These are phyloP conservation scores for Macrophomina pseudophaseolina DNA, from an alignment of 2,329 filamentous ascomycete genomes.

Conservation along the genomic window DNA sequence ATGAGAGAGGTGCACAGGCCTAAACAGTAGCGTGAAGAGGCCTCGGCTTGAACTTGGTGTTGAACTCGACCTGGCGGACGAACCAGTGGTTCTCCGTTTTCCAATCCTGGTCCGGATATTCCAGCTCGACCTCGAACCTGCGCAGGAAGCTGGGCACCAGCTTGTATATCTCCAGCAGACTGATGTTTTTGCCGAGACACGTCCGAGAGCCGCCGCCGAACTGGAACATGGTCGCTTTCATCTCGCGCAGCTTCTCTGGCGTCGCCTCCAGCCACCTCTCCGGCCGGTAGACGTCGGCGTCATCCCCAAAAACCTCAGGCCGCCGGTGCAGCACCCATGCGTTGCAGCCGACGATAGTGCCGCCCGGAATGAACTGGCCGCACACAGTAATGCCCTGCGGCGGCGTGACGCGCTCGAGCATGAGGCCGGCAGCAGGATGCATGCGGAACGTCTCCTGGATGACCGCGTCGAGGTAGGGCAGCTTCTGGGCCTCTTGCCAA, in stretches of 20 bases:
- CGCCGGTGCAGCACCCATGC: conserved; percentile 76
- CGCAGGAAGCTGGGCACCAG: conserved; percentile 63
- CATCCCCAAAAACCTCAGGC: conserved; percentile 69
- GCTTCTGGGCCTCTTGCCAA: conserved; percentile 70
- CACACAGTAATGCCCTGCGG: conserved; percentile 66
- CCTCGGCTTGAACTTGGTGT: conserved; percentile 47
- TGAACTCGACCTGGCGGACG: conserved; percentile 53
- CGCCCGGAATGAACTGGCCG: conserved; percentile 67
- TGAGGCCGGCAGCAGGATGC: conserved; percentile 74
- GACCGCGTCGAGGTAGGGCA: conserved; percentile 77
- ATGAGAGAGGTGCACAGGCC: not conserved
- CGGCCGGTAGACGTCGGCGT: conserved; percentile 69
- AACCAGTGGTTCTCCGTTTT: conserved; percentile 61
- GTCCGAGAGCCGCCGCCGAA: conserved; percentile 75
- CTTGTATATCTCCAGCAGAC: conserved; percentile 57
- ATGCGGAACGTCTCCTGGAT: conserved; percentile 79
- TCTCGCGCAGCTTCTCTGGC: conserved; percentile 64
- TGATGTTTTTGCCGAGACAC: conserved; percentile 65
- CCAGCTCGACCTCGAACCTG: conserved; percentile 63
- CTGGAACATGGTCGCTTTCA: conserved; percentile 74
- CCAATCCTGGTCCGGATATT: conserved; percentile 48
- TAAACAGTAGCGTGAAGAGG: conserved; percentile 21
- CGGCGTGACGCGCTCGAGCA: conserved; percentile 75
- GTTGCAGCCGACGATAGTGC: conserved; percentile 75
- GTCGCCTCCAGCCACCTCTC: conserved; percentile 68